Conservation (phyloP, 2,329 filamentous ascomycete genomes). For the Colletotrichum sp. region DNA sequence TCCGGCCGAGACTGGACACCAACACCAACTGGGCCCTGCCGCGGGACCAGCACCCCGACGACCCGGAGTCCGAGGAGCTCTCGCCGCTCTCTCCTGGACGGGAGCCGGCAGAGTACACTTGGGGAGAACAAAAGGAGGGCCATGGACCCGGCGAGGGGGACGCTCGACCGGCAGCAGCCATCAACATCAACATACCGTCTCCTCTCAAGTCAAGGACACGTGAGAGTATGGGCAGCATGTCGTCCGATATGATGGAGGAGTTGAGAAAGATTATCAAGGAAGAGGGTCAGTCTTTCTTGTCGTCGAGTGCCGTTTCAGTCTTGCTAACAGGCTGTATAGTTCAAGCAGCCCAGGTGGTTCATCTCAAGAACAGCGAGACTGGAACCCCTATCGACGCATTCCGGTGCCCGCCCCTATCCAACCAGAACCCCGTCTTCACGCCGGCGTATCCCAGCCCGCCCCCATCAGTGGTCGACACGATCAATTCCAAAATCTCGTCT, state of each 20-base stretch:
- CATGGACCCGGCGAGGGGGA: neutral
- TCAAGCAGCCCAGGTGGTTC: constrained; percentile 4
- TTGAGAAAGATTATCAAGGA: constrained; percentile 27
- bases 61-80: neutral
- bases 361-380: constrained; percentile 3
- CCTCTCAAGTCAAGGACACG: neutral
- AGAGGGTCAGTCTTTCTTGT: constrained; percentile 12
- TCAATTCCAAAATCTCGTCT: neutral
- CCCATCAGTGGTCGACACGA: neutral
- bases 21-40: neutral
- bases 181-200: neutral
- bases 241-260: constrained; percentile 23
- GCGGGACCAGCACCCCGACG: neutral
- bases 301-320: neutral
- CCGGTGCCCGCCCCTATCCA: neutral
- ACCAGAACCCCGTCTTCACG: neutral
- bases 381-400: neutral
- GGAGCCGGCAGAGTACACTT: neutral
- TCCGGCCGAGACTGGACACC: neutral
- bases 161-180: neutral
- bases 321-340: neutral
- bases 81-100: neutral
- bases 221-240: constrained; percentile 3
- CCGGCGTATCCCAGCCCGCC: constrained; percentile 7
- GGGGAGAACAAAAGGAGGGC: constrained; percentile 7